These are phyloP conservation scores for Colletotrichum tamarilloi DNA, from an alignment of 2,329 filamentous ascomycete genomes.

Conservation along the genomic window DNA sequence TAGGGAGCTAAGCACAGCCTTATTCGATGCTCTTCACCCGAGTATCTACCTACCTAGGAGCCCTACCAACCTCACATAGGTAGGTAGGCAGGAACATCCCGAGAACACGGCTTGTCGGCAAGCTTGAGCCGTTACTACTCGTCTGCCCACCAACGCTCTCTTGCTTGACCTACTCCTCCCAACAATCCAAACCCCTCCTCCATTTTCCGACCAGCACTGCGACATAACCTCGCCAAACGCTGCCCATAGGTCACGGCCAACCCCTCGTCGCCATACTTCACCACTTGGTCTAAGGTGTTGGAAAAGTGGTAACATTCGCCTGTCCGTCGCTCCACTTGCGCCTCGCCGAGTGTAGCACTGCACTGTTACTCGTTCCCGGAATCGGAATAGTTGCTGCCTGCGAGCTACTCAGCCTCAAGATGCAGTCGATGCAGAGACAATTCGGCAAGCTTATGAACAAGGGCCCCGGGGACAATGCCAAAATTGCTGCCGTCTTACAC, in stretches of 20 bases:
- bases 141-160: not conserved
- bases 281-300: not conserved
- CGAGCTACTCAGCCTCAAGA: slow-evolving; percentile 48
- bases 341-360: not conserved
- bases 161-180: not conserved
- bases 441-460: slow-evolving; percentile 78
- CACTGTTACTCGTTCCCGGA: not conserved
- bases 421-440: slow-evolving; percentile 80
- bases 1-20: not conserved
- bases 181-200: slow-evolving; percentile 6
- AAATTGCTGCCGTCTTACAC: slow-evolving; percentile 78
- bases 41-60: not conserved
- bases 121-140: not conserved
- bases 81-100: not conserved
- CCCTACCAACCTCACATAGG: not conserved
- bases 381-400: not conserved
- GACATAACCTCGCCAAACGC: not conserved
- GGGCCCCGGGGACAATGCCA: slow-evolving; percentile 78
- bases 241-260: not conserved
- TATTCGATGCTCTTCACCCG: not conserved
- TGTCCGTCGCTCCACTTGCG: not conserved
- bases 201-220: not conserved
- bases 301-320: not conserved
- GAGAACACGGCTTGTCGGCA: not conserved
- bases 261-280: not conserved